These are phyloP conservation scores for Alisma plantagoaquatica DNA, from an alignment of 106 monocot genomes.

Conservation along the genomic window DNA sequence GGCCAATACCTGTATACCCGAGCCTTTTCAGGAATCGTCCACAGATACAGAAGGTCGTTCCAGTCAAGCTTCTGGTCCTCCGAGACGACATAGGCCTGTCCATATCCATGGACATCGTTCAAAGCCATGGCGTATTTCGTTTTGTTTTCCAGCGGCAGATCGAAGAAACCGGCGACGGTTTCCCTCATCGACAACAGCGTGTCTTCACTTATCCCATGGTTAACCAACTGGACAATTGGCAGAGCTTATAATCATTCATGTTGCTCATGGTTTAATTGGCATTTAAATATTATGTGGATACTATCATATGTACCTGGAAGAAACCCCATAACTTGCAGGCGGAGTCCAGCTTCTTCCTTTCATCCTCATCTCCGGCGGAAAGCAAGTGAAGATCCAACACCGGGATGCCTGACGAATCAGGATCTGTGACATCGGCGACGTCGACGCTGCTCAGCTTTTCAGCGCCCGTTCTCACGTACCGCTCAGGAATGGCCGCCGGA, in stretches of 20 bases:
- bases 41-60: constrained; percentile 74
- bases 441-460: constrained; percentile 22
- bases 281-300: background rate
- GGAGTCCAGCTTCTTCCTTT: constrained; percentile 25
- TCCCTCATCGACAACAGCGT: constrained; percentile 34
- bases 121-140: constrained; percentile 64
- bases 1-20: constrained; percentile 55
- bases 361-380: too few species aligned
- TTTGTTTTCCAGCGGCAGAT: constrained; percentile 61
- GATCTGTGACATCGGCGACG: constrained; percentile 21
- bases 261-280: too few species aligned
- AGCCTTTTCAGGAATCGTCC: constrained; percentile 39
- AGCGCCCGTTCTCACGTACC: constrained; percentile 27
- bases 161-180: constrained; percentile 48
- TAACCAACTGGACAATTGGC: constrained; percentile 6
- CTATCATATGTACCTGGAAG: constrained; percentile 46
- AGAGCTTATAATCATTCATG: too few species aligned
- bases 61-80: constrained; percentile 81
- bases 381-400: background rate
- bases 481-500: constrained; percentile 30
- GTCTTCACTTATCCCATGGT: constrained; percentile 37
- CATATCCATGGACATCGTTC: constrained; percentile 57
- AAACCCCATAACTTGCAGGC: constrained; percentile 72
- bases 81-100: constrained; percentile 68
- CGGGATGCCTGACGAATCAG: constrained; percentile 9